These are phyloP conservation scores for Acidiella bohemica DNA, from an alignment of 495 filamentous ascomycete genomes.

Conservation along the genomic window DNA sequence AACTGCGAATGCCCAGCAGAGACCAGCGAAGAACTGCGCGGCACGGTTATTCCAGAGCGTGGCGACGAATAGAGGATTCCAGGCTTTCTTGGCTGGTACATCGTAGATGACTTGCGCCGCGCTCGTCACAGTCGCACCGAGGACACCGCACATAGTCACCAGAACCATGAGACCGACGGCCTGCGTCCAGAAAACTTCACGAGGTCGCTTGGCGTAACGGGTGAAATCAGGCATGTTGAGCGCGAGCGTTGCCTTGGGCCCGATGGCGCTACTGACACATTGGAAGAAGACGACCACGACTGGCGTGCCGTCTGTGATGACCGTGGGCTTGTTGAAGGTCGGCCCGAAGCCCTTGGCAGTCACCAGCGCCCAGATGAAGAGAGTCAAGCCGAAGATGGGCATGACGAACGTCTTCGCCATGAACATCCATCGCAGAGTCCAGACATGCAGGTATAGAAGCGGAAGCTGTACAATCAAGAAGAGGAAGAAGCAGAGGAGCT, in stretches of 20 bases:
- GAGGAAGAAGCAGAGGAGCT: slow-evolving; percentile 50
- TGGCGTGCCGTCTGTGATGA: slow-evolving; percentile 4
- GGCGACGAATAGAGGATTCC: slow-evolving; percentile 42
- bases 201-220: slow-evolving; percentile 7
- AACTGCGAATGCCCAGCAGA: slow-evolving; percentile 36
- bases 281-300: slow-evolving; percentile 23
- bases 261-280: slow-evolving; percentile 32
- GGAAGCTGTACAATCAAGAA: slow-evolving; percentile 45
- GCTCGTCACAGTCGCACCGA: slow-evolving; percentile 7
- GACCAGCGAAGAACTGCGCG: slow-evolving; percentile 28
- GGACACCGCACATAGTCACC: slow-evolving; percentile 12
- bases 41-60: slow-evolving; percentile 16
- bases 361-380: slow-evolving; percentile 16
- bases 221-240: slow-evolving; percentile 16
- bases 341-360: slow-evolving; percentile 11
- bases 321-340: slow-evolving; percentile 14
- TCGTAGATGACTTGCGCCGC: slow-evolving; percentile 30
- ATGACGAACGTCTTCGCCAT: slow-evolving; percentile 38
- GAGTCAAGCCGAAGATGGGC: slow-evolving; percentile 9
- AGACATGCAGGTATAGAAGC: slow-evolving; percentile 42
- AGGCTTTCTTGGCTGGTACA: slow-evolving; percentile 28
- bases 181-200: slow-evolving; percentile 8
- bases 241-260: slow-evolving; percentile 25
- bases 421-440: slow-evolving; percentile 45
- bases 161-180: slow-evolving; percentile 2